Conservation (phyloP, 73 alveolate species). For the Tetrahymena thermophila region DNA sequence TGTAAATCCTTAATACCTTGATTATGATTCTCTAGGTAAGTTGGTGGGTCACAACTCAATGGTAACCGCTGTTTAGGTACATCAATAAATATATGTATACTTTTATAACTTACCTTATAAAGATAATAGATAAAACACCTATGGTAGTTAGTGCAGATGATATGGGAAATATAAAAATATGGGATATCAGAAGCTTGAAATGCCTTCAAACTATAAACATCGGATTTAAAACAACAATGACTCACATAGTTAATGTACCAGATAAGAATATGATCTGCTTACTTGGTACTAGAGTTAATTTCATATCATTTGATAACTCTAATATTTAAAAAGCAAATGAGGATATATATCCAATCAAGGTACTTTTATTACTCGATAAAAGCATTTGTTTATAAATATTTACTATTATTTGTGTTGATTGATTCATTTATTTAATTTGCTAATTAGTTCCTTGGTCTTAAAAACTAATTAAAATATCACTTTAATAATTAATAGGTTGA, state of each 20-base stretch:
- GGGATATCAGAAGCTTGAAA: constrained; percentile 38
- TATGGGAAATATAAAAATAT: constrained; percentile 24
- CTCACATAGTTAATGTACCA: constrained; percentile 20
- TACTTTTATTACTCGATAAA: neutral
- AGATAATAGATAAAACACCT: constrained; percentile 34
- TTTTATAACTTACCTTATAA: neutral
- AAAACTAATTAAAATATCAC: neutral
- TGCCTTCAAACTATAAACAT: constrained; percentile 22
- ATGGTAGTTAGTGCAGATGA: constrained; percentile 37
- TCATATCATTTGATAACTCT: constrained; percentile 15
- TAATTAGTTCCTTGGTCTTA: neutral
- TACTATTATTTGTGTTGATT: too few species aligned
- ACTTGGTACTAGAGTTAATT: constrained; percentile 33
- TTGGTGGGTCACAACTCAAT: constrained; percentile 37
- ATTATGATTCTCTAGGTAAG: constrained; percentile 19
- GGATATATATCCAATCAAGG: neutral
- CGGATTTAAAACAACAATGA: constrained; percentile 25
- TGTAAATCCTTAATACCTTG: constrained; percentile 35
- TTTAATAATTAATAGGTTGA: neutral
- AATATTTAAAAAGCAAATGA: neutral
- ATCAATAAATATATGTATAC: neutral
- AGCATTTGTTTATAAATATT: too few species aligned
- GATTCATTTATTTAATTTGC: too few species aligned
- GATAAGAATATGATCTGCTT: constrained; percentile 13
- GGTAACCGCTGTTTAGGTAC: constrained; percentile 7